A percentile compares a stretch with the other conserved stretches of the same genome.
These are phyloP conservation scores for Physcomitrium patens DNA, from an alignment of 225 moss, liverwort and hornwort species.

Conservation along the genomic window DNA sequence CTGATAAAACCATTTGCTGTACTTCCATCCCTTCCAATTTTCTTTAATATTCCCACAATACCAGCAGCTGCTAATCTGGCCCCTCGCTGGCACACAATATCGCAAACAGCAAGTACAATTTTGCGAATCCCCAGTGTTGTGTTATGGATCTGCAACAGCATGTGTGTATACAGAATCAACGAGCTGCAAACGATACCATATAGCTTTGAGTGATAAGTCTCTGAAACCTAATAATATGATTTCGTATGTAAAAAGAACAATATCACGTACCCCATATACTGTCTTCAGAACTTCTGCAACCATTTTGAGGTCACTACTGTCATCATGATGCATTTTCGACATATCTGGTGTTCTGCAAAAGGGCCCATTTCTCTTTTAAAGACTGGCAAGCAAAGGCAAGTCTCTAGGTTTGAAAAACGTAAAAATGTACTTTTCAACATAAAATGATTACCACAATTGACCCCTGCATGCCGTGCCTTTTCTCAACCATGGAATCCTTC, in stretches of 20 bases:
- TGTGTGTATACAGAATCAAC: not conserved
- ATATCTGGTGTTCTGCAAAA: conserved; percentile 78
- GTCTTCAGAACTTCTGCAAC: conserved; percentile 64
- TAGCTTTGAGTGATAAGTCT: conserved; percentile 23
- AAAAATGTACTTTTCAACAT: not conserved
- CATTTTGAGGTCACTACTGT: conserved; percentile 57
- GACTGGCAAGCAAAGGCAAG: conserved; percentile 9
- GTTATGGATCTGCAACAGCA: conserved; percentile 62
- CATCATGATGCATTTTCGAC: conserved; percentile 84
- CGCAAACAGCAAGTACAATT: conserved; percentile 74
- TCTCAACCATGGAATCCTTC: too few species aligned
- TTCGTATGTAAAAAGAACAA: not conserved
- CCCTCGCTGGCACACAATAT: conserved; percentile 77
- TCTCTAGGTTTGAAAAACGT: not conserved
- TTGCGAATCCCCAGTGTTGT: conserved; percentile 75
- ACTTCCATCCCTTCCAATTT: conserved; percentile 79
- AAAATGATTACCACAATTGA: not conserved
- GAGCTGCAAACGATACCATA: conserved; percentile 10
- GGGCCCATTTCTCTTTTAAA: conserved; percentile 12
- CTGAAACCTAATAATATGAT: not conserved
- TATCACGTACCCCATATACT: conserved; percentile 63
- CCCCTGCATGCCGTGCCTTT: not conserved
- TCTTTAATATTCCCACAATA: conserved; percentile 86
- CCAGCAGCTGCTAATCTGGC: conserved; percentile 87
- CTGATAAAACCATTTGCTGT: conserved; percentile 38